Evolutionary conservation across 805 yeast genomes (phyloP).

Genomic region (Allodekkera sacchari): DNA sequence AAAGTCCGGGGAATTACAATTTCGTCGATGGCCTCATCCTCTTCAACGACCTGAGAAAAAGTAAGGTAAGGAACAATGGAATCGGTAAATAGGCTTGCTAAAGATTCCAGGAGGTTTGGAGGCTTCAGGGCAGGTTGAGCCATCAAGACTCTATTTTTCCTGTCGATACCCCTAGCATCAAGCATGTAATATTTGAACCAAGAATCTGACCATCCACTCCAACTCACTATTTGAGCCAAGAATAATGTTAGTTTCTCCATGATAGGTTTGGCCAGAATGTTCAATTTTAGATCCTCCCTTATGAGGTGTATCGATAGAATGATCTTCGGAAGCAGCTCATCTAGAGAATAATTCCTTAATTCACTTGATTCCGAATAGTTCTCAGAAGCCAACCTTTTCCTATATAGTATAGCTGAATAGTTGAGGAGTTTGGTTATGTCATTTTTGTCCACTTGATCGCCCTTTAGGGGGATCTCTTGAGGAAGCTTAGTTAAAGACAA

Average conservation of each 20-base stretch:
- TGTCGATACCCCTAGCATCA: constrained; percentile 28
- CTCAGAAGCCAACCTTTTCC: not conserved
- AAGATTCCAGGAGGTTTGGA: constrained; percentile 50
- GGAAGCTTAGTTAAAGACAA: constrained; percentile 41
- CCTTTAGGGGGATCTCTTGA: constrained; percentile 23
- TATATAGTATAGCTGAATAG: not conserved
- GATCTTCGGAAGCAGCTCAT: constrained; percentile 54
- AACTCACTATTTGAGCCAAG: constrained; percentile 50
- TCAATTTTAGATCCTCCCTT: constrained; percentile 65
- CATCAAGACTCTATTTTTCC: constrained; percentile 29
- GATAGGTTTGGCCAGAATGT: constrained; percentile 32
- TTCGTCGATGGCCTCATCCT: constrained; percentile 48
- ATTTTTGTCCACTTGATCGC: constrained; percentile 10
- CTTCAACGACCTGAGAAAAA: constrained; percentile 62
- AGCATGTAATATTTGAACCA: constrained; percentile 56
- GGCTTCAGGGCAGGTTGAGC: constrained; percentile 45
- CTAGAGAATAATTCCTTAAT: constrained; percentile 30
- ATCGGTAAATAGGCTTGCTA: constrained; percentile 40
- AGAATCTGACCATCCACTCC: constrained; percentile 67
- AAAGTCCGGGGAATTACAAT: constrained; percentile 59
- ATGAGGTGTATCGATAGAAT: constrained; percentile 64
- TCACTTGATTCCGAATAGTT: not conserved
- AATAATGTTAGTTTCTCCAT: constrained; percentile 40
- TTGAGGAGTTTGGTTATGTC: constrained; percentile 16
- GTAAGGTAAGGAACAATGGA: constrained; percentile 49